Percentiles rank a stretch among this genome's conserved stretches.
Evolutionary conservation across 169 alveolate genomes (phyloP).

Genomic region (Cryptosporidium tyzzeri): DNA sequence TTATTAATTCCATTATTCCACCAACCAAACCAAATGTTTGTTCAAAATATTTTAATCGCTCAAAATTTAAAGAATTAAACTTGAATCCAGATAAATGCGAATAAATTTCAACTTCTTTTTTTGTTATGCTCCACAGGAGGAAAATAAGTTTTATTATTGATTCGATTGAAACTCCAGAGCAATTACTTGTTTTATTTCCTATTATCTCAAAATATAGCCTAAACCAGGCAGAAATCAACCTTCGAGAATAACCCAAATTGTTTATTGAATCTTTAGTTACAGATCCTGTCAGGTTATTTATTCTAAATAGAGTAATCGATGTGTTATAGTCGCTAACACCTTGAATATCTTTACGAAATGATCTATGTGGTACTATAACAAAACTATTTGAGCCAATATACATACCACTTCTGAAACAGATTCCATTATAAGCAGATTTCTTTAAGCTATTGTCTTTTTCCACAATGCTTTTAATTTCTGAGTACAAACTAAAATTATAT

Average conservation of each 20-base stretch:
- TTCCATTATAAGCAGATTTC: neutral
- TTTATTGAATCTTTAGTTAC: neutral
- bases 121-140: constrained; percentile 28
- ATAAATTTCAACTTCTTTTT: constrained; percentile 15
- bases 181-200: constrained; percentile 4
- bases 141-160: constrained; percentile 13
- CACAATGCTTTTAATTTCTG: constrained; percentile 9
- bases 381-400: constrained; percentile 46
- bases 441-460: constrained; percentile 1
- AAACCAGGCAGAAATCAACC: constrained; percentile 43
- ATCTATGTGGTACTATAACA: constrained; percentile 36
- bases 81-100: neutral
- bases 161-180: neutral
- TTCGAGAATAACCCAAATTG: neutral
- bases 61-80: neutral
- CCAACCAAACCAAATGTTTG: constrained; percentile 29
- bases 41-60: constrained; percentile 12
- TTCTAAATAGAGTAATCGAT: constrained; percentile 19
- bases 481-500: constrained; percentile 3
- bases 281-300: neutral
- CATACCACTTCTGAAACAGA: constrained; percentile 62
- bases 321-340: constrained; percentile 12
- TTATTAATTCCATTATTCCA: constrained; percentile 19
- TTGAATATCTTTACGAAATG: neutral
- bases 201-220: constrained; percentile 31